Base-by-base conservation (phyloP, 352 stramenopile genomes). In the Pythium pyrilobum region DNA sequence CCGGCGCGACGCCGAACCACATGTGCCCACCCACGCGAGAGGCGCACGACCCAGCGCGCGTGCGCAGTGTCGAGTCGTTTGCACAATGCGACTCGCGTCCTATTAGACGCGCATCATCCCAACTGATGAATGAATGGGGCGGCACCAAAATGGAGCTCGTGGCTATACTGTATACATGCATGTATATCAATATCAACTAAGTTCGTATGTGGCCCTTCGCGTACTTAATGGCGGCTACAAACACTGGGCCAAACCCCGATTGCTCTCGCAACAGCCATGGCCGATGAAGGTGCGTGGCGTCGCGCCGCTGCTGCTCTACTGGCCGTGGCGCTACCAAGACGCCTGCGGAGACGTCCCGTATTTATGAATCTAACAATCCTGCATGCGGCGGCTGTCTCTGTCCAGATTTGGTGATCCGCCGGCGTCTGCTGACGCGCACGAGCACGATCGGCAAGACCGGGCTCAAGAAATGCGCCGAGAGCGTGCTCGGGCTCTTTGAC, bases 391-490 rank as follows among this genome's bases (percentile, higher is more conserved):
- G 11, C 52, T 51, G 25, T 40, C 11, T 8, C 2, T 25, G 8
- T 37, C 29, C 37, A 87, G 80, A 88, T 46, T 44, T 73, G 34
- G 66, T 90, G 55, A 90, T 90, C 48, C 75, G 77, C 9, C 72
- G 80, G 13, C 75, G 84, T 1, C 67, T 95, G 52, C 63, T 95
- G 21, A 95, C 84, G 36, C 81, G 78, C 49, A 83, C 84, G 39
- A 95, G 77, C 28, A 78, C 77, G 32, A 62, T 95, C 42, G 81
- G 84, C 61, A 91, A 92, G 66, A 72, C 74, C 2, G 78, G 77
- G 4, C 72, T 90, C 27, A 92, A 92, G 69, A 85, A 85, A 21
- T 89, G 73, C 53, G 80, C 84, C 31, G 81, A 95, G 60, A 72
- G 61, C 18, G 57, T 95, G 63, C 62, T 95, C 34, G 46, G 52